These are phyloP conservation scores for Colletotrichum shisoi DNA, from an alignment of 2,329 filamentous ascomycete genomes.

Conservation along the genomic window DNA sequence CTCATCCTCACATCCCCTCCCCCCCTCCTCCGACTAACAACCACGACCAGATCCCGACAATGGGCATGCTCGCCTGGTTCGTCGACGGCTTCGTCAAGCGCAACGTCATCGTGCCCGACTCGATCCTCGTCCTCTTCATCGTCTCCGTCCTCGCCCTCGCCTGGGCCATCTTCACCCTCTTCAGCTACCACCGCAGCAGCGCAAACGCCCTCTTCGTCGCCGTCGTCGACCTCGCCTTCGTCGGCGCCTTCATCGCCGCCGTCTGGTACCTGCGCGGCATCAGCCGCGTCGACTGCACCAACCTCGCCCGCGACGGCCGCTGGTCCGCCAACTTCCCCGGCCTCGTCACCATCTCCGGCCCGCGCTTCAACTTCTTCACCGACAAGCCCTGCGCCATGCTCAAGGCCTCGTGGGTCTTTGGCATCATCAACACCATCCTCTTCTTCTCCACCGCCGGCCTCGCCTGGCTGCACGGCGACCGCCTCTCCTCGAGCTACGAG, in stretches of 20 bases:
- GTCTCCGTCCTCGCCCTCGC: conserved; percentile 68
- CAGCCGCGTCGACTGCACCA: conserved; percentile 70
- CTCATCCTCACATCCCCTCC: neutral
- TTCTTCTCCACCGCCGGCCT: conserved; percentile 80
- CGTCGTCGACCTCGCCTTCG: conserved; percentile 67
- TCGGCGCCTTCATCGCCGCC: conserved; percentile 70
- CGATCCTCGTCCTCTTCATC: conserved; percentile 73
- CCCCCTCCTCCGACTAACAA: neutral
- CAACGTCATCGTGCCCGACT: conserved; percentile 68
- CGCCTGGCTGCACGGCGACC: conserved; percentile 66
- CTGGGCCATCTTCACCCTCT: conserved; percentile 71
- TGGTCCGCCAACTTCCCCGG: conserved; percentile 69
- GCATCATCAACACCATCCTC: conserved; percentile 84
- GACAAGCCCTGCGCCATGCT: conserved; percentile 89
- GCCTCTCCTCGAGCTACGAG: conserved; percentile 51
- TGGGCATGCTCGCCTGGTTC: conserved; percentile 74
- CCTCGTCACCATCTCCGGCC: conserved; percentile 64
- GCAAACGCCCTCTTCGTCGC: conserved; percentile 68
- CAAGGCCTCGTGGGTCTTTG: conserved; percentile 88
- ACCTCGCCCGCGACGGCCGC: conserved; percentile 58
- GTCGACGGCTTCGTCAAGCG: conserved; percentile 65
- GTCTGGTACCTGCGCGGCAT: conserved; percentile 69
- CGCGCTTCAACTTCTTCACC: conserved; percentile 61
- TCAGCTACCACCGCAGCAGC: conserved; percentile 70
- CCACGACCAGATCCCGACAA: conserved; percentile 63